Conservation (phyloP, 495 filamentous ascomycete species). For the Podospora conica region DNA sequence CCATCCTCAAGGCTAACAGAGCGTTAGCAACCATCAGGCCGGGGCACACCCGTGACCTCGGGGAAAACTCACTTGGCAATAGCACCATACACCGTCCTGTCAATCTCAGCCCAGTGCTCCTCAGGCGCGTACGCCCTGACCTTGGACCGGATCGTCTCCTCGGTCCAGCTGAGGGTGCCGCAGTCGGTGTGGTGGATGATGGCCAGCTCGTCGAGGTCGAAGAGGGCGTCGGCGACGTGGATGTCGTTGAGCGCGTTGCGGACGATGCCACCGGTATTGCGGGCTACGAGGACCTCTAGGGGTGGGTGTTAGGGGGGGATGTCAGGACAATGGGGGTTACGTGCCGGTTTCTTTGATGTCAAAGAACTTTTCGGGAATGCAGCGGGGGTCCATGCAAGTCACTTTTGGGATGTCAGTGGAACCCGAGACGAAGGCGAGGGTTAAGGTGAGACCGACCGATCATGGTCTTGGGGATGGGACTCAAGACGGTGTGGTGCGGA, state of each 20-base stretch:
- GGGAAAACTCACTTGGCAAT: slow-evolving; percentile 7
- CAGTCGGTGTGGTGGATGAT: slow-evolving; percentile 26
- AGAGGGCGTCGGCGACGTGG: slow-evolving; percentile 16
- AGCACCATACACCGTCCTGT: slow-evolving; percentile 10
- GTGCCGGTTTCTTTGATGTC: slow-evolving; percentile 15
- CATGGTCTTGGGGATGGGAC: slow-evolving; percentile 1
- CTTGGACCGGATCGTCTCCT: slow-evolving; percentile 1
- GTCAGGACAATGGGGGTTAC: no score
- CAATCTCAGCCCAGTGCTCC: slow-evolving; percentile 12
- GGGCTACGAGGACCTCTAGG: slow-evolving; percentile 16
- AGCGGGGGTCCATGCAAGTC: slow-evolving; percentile 23
- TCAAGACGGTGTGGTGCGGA: not conserved
- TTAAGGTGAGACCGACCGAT: not conserved
- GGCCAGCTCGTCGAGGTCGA: slow-evolving; percentile 16
- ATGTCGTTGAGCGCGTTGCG: slow-evolving; percentile 21
- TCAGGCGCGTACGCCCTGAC: slow-evolving; percentile 6
- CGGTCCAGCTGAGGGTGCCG: slow-evolving; percentile 15
- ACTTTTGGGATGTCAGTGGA: slow-evolving; percentile 12
- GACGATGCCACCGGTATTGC: slow-evolving; percentile 23
- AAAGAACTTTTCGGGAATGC: slow-evolving; percentile 22
- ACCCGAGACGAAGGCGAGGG: no score
- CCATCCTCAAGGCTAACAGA: not conserved
- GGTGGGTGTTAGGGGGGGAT: not conserved
- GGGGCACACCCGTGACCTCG: not conserved
- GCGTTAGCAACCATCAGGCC: not conserved